Evolutionary conservation across 805 yeast genomes (phyloP).

Genomic region (Saccharomycopsis sp.): DNA sequence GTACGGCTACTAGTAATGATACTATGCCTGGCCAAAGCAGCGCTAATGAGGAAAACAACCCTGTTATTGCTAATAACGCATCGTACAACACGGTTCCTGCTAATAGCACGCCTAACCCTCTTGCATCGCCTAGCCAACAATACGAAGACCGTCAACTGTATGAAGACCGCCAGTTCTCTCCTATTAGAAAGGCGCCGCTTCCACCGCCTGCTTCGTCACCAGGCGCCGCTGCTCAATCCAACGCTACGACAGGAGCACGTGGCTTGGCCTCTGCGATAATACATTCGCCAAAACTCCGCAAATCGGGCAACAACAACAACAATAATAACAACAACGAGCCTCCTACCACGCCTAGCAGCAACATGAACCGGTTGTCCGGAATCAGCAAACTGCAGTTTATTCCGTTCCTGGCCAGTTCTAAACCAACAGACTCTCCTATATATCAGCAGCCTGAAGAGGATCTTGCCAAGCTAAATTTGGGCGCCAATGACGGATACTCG

Average conservation of each 20-base stretch:
- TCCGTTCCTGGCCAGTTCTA: slow-evolving; percentile 15
- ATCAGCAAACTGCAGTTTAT: not conserved
- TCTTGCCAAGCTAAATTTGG: slow-evolving; percentile 4
- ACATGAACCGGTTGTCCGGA: not conserved
- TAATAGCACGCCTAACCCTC: too few species aligned
- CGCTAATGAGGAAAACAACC: not conserved
- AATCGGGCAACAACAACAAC: not conserved
- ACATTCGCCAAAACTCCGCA: not conserved
- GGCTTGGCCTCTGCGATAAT: not conserved
- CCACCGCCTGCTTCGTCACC: slow-evolving; percentile 41
- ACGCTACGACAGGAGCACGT: not conserved
- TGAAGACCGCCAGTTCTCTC: slow-evolving; percentile 37
- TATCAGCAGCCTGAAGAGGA: slow-evolving; percentile 9
- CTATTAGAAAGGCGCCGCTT: slow-evolving; percentile 70
- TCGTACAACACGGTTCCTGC: too few species aligned
- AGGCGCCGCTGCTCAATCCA: too few species aligned
- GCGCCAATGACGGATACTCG: slow-evolving; percentile 2
- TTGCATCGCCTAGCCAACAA: too few species aligned
- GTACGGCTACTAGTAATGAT: not conserved
- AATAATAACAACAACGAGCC: too few species aligned
- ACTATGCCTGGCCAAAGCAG: not conserved
- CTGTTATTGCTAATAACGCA: not conserved
- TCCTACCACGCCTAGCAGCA: not conserved
- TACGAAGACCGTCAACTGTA: not conserved
- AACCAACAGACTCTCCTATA: slow-evolving; percentile 14